These are phyloP conservation scores for Rubia occidens DNA, from an alignment of 305 asterid genomes.

Conservation along the genomic window DNA sequence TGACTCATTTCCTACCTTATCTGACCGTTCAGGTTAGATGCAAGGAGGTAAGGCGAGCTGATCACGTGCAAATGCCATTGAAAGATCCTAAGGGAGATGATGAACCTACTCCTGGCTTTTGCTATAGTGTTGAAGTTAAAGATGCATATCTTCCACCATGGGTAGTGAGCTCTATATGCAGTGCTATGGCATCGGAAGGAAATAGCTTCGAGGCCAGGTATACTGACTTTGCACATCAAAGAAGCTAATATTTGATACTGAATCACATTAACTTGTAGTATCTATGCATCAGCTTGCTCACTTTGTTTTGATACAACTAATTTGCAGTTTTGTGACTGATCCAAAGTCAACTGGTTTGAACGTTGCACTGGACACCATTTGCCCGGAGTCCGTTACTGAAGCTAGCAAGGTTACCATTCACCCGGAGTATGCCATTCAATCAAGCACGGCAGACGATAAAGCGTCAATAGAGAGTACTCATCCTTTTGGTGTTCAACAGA, in stretches of 20 bases:
- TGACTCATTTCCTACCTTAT: slow-evolving; percentile 13
- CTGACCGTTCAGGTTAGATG: slow-evolving; percentile 59
- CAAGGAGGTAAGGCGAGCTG: slow-evolving; percentile 71
- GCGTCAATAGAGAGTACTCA: slow-evolving; percentile 22
- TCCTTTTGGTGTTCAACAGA: slow-evolving; percentile 43
- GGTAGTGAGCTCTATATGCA: slow-evolving; percentile 61
- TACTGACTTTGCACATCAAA: slow-evolving; percentile 16
- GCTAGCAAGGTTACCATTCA: background rate
- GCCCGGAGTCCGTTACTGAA: slow-evolving; percentile 23
- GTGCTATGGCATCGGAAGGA: slow-evolving; percentile 54
- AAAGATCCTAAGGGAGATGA: slow-evolving; percentile 31
- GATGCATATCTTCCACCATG: slow-evolving; percentile 85
- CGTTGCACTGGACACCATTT: slow-evolving; percentile 38
- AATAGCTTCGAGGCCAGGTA: slow-evolving; percentile 78
- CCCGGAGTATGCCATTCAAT: slow-evolving; percentile 8
- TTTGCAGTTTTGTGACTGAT: slow-evolving; percentile 45
- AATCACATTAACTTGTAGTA: slow-evolving; percentile 1
- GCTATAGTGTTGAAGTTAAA: slow-evolving; percentile 66
- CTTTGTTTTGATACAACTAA: slow-evolving; percentile 6
- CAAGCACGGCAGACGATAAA: slow-evolving; percentile 20
- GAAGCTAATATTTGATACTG: slow-evolving; percentile 6
- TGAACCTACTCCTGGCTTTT: slow-evolving; percentile 43
- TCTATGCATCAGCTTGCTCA: background rate
- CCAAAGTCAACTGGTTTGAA: slow-evolving; percentile 44
- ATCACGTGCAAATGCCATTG: slow-evolving; percentile 34